Evolutionary conservation across 2,329 filamentous ascomycete species (phyloP), one percentile per base, ranked within the genome.

Genomic region (Pseudocercospora crystallina): DNA sequence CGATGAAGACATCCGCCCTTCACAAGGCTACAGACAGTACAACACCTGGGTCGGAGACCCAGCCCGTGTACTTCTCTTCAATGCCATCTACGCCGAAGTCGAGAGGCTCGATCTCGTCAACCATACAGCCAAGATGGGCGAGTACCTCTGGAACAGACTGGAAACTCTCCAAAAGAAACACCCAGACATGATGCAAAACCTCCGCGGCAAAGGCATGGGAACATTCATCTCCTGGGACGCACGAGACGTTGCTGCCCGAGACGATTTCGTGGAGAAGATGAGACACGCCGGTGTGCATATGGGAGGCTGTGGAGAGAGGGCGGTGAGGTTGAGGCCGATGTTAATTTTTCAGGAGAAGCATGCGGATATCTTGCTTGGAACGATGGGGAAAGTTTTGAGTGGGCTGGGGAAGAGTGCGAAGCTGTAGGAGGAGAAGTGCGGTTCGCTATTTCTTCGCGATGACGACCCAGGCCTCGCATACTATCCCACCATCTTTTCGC

Each of bases 31-130:
- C 78, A 84, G 90, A 53, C 90, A 95, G 73, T 95, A 95, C 80
- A 95, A 95, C 79, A 95, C 90, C 43, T 95, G 90, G 90, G 94
- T 95, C 86, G 90, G 90, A 63, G 90, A 95, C 72, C 89, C 90
- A 3, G 84, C 86, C 10, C 83, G 88, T 52, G 88, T 86, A 9
- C 76, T 95, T 54, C 79, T 95, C 56, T 94, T 92, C 83, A 82
- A 86, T 53, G 85, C 82, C 63, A 94, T 95, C 73, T 80, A 90
- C 66, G 74, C 86, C 51, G 89, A 95, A 75, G 84, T 95, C 47
- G 76, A 89, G 71, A 76, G 82, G 42, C 76, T 87, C 52, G 80
- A 86, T 62, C 79, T 95, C 10, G 88, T 95, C 45, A 76, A 81
- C 65, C 78, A 89, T 71, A 94, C 90, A 2, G 86, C 87, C 20